These are phyloP conservation scores for Coemansia sp. DNA, from an alignment of 192 early-diverging fungal genomes.

Conservation along the genomic window DNA sequence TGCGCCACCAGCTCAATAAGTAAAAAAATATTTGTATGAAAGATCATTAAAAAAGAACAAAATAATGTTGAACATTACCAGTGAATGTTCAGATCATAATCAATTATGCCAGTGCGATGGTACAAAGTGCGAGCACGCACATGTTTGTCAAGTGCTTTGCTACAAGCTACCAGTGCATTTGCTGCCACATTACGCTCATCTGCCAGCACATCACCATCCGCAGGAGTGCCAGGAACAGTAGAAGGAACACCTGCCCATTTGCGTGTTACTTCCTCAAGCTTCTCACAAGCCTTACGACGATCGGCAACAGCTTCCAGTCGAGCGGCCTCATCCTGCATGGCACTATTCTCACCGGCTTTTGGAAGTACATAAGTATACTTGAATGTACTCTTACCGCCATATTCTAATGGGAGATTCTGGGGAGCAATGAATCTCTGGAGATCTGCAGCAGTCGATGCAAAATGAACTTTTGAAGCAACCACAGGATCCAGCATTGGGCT, in stretches of 20 bases:
- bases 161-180: slow-evolving; percentile 50
- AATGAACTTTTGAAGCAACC: slow-evolving; percentile 81
- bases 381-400: slow-evolving; percentile 62
- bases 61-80: slow-evolving; percentile 13
- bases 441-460: slow-evolving; percentile 64
- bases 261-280: slow-evolving; percentile 53
- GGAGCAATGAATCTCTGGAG: slow-evolving; percentile 63
- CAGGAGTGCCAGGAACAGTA: slow-evolving; percentile 6
- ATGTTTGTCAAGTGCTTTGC: slow-evolving; percentile 51
- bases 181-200: slow-evolving; percentile 43
- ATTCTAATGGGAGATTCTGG: slow-evolving; percentile 57
- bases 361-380: slow-evolving; percentile 58
- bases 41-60: neutral
- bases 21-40: neutral
- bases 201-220: slow-evolving; percentile 13
- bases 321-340: slow-evolving; percentile 50
- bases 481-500: slow-evolving; percentile 84
- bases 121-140: slow-evolving; percentile 55
- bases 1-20: neutral
- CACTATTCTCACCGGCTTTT: slow-evolving; percentile 49
- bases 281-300: slow-evolving; percentile 31
- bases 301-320: slow-evolving; percentile 34
- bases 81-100: slow-evolving; percentile 18
- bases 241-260: slow-evolving; percentile 46
- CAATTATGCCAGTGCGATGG: slow-evolving; percentile 54